Evolutionary conservation across 495 filamentous ascomycete genomes (phyloP).

Genomic region (Hapsidospora chrysogenum): DNA sequence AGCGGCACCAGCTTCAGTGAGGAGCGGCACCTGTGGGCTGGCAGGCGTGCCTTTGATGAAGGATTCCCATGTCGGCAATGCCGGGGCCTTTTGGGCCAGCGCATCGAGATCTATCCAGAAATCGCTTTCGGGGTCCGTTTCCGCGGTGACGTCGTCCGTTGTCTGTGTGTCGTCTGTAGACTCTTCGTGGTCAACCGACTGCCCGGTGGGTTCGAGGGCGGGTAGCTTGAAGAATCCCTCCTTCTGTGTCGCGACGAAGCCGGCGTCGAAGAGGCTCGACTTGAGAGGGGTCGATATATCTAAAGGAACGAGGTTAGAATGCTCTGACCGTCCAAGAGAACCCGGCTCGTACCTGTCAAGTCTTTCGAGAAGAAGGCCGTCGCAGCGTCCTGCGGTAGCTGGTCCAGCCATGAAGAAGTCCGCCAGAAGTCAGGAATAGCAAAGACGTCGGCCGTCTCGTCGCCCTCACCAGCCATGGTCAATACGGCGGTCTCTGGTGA

Average conservation of each 20-base stretch:
- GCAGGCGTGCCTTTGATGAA: slow-evolving; percentile 29
- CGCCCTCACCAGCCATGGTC: slow-evolving; percentile 16
- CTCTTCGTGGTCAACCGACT: slow-evolving; percentile 9
- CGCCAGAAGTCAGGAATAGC: slow-evolving; percentile 52
- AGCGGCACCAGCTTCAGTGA: slow-evolving; percentile 59
- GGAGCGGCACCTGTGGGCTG: slow-evolving; percentile 36
- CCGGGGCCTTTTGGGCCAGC: slow-evolving; percentile 12
- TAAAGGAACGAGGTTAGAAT: too few relatives aligned
- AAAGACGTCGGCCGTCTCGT: slow-evolving; percentile 44
- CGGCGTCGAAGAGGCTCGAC: slow-evolving; percentile 4
- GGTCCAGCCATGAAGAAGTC: slow-evolving; percentile 19
- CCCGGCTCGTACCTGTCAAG: slow-evolving; percentile 4
- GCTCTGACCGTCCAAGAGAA: too few relatives aligned
- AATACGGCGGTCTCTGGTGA: neutral
- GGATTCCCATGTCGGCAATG: slow-evolving; percentile 56
- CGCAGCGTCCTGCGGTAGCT: slow-evolving; percentile 1
- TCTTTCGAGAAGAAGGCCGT: slow-evolving; percentile 14
- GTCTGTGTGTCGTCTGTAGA: slow-evolving; percentile 1
- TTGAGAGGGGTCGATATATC: too few relatives aligned
- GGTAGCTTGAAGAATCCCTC: slow-evolving; percentile 27
- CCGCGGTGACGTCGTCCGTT: neutral
- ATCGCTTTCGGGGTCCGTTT: slow-evolving; percentile 17
- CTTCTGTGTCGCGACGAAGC: slow-evolving; percentile 2
- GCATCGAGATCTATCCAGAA: slow-evolving; percentile 35
- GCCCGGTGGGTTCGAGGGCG: slow-evolving; percentile 12